Conservation (phyloP, 2,329 filamentous ascomycete species). For the Bertia moriformis region DNA sequence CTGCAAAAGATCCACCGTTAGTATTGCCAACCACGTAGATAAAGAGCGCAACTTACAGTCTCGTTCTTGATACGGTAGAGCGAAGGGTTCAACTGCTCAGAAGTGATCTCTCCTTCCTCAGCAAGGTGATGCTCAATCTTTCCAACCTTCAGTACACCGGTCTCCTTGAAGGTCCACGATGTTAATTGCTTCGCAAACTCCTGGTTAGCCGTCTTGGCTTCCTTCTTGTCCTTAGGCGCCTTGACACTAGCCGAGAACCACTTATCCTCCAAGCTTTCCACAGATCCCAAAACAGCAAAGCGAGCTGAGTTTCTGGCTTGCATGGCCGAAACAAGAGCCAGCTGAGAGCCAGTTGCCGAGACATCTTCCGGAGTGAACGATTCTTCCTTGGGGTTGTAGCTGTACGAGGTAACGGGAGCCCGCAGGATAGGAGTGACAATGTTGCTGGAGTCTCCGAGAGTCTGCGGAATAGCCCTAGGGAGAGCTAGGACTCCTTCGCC, state of each 20-base stretch:
- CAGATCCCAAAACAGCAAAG: constrained; percentile 52
- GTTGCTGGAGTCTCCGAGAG: constrained; percentile 41
- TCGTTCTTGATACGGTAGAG: constrained; percentile 67
- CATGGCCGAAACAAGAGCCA: constrained; percentile 50
- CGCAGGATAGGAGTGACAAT: constrained; percentile 51
- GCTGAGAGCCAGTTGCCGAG: constrained; percentile 50
- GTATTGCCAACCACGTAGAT: constrained; percentile 4
- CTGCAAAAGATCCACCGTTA: constrained; percentile 15
- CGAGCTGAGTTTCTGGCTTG: constrained; percentile 63
- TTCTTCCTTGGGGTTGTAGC: constrained; percentile 58
- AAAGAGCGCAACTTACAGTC: constrained; percentile 35
- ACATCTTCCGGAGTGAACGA: constrained; percentile 40
- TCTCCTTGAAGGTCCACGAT: constrained; percentile 60
- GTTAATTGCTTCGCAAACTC: constrained; percentile 54
- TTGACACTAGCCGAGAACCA: constrained; percentile 56
- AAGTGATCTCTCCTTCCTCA: constrained; percentile 17
- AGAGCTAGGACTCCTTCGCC: constrained; percentile 37
- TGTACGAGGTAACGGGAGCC: constrained; percentile 52
- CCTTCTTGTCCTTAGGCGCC: constrained; percentile 17
- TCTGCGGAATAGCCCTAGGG: constrained; percentile 50
- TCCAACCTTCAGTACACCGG: constrained; percentile 54
- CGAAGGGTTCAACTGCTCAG: constrained; percentile 37
- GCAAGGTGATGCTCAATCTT: constrained; percentile 43
- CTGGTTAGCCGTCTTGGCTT: constrained; percentile 41
- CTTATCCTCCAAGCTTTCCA: constrained; percentile 51